phyloP scores from a whole-genome alignment of 352 stramenopile genomes.

The Plasmopara viticola region DNA sequence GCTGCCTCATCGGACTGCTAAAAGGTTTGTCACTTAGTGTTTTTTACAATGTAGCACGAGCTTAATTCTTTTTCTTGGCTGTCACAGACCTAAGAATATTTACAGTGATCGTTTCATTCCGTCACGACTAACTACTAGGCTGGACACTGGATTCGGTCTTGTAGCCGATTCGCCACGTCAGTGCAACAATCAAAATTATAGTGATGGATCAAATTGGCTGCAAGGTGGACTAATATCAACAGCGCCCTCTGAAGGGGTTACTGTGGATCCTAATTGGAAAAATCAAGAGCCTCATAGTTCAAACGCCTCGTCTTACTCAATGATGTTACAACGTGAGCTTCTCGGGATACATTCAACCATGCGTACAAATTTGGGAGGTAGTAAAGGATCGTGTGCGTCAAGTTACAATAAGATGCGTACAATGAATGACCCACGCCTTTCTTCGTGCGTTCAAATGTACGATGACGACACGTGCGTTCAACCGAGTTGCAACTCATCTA shows the following conservation, averaged over 20 bases:
- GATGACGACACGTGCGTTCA: slow-evolving; percentile 28
- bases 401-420: slow-evolving; percentile 21
- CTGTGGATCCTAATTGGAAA: slow-evolving; percentile 15
- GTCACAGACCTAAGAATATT: slow-evolving; percentile 60
- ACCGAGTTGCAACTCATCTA: slow-evolving; percentile 29
- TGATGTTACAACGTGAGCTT: slow-evolving; percentile 73
- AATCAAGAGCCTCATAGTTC: slow-evolving; percentile 4
- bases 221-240: slow-evolving; percentile 5
- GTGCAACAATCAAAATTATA: slow-evolving; percentile 22
- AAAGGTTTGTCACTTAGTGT: slow-evolving; percentile 26
- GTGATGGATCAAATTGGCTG: slow-evolving; percentile 4
- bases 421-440: slow-evolving; percentile 22
- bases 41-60: neutral
- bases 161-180: slow-evolving; percentile 38
- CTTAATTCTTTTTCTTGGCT: neutral
- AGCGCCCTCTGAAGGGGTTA: neutral
- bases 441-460: slow-evolving; percentile 24
- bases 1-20: slow-evolving; percentile 42
- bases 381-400: slow-evolving; percentile 13
- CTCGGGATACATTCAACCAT: slow-evolving; percentile 51
- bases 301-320: slow-evolving; percentile 52
- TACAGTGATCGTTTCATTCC: slow-evolving; percentile 88
- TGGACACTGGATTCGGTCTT: slow-evolving; percentile 70
- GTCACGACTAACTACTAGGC: slow-evolving; percentile 57
- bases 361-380: slow-evolving; percentile 21